Conservation (phyloP, 495 filamentous ascomycete species). For the Pyronema domesticum region DNA sequence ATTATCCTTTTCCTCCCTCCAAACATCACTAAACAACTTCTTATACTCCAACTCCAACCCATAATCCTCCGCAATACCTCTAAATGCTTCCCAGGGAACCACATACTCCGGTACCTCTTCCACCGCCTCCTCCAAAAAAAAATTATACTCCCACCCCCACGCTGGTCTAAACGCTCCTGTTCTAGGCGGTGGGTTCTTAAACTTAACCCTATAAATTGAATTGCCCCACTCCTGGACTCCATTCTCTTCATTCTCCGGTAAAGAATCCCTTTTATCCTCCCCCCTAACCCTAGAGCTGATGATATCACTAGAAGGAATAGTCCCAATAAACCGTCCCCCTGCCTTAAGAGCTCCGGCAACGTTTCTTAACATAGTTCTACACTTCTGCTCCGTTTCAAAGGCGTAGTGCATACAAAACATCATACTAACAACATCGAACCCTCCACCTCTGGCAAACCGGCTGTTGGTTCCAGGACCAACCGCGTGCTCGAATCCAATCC, state of each 20-base stretch:
- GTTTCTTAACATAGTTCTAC: slow-evolving; percentile 80
- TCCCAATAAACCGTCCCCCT: slow-evolving; percentile 80
- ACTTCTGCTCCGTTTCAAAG: slow-evolving; percentile 78
- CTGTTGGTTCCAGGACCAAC: slow-evolving; percentile 40
- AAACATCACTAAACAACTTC: slow-evolving; percentile 72
- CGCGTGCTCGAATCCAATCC: slow-evolving; percentile 66
- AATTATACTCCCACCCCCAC: slow-evolving; percentile 95
- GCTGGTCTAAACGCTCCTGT: slow-evolving; percentile 71
- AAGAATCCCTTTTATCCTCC: slow-evolving; percentile 31
- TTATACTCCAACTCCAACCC: slow-evolving; percentile 89
- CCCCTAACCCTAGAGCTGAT: slow-evolving; percentile 45
- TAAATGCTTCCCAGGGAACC: slow-evolving; percentile 94
- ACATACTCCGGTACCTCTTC: slow-evolving; percentile 95
- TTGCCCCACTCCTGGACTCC: slow-evolving; percentile 56
- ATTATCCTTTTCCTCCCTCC: slow-evolving; percentile 75
- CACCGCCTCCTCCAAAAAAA: slow-evolving; percentile 86
- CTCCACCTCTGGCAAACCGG: slow-evolving; percentile 38
- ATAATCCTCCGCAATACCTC: slow-evolving; percentile 85
- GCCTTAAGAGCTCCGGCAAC: slow-evolving; percentile 79
- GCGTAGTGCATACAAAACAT: slow-evolving; percentile 99
- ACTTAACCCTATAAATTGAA: slow-evolving; percentile 70
- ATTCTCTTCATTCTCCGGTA: slow-evolving; percentile 15
- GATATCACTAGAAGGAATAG: slow-evolving; percentile 83
- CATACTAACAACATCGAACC: slow-evolving; percentile 91
- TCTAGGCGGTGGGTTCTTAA: slow-evolving; percentile 44